Conservation (phyloP, 139 green algal genomes). For the Yamagishiella unicocca region DNA sequence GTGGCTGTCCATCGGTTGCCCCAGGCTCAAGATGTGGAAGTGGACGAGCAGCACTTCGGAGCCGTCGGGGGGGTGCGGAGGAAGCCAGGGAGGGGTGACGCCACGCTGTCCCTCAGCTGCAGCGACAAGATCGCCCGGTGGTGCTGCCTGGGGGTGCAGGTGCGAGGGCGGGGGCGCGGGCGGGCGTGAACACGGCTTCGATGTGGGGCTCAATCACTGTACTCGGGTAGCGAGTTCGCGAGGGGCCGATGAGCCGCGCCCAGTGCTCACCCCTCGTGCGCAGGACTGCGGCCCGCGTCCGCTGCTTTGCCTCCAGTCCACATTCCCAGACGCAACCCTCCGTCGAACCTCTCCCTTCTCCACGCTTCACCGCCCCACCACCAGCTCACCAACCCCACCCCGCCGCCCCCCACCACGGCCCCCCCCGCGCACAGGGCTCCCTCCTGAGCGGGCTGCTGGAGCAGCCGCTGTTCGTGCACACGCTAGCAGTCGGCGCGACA, state of each 20-base stretch:
- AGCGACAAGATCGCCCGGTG: slow-evolving; percentile 96
- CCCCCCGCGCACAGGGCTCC: too few relatives aligned
- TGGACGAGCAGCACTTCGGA: slow-evolving; percentile 52
- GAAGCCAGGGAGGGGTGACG: slow-evolving; percentile 92
- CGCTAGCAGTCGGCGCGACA: slow-evolving; percentile 61
- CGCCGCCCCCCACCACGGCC: too few relatives aligned
- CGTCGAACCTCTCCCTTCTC: not conserved
- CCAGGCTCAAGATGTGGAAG: slow-evolving; percentile 77
- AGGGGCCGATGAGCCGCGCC: too few relatives aligned
- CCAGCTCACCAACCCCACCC: too few relatives aligned
- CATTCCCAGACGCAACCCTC: too few relatives aligned
- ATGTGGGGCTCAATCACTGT: too few relatives aligned
- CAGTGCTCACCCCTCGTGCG: too few relatives aligned
- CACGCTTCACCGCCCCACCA: not conserved
- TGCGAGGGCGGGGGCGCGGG: slow-evolving; percentile 45
- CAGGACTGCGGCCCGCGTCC: too few relatives aligned
- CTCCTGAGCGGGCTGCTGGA: slow-evolving; percentile 77
- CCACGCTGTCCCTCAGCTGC: slow-evolving; percentile 94
- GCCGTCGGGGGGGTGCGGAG: slow-evolving; percentile 71
- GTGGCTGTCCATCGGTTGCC: not conserved
- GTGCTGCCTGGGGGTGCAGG: slow-evolving; percentile 82
- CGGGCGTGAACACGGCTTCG: too few relatives aligned
- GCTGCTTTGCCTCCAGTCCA: too few relatives aligned
- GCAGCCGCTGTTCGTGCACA: slow-evolving; percentile 72
- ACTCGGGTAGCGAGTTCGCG: too few relatives aligned